A percentile compares a stretch with the other conserved stretches of the same genome.
phyloP scores from a whole-genome alignment of 2,329 filamentous ascomycete genomes.

The Fusarium chaquense region DNA sequence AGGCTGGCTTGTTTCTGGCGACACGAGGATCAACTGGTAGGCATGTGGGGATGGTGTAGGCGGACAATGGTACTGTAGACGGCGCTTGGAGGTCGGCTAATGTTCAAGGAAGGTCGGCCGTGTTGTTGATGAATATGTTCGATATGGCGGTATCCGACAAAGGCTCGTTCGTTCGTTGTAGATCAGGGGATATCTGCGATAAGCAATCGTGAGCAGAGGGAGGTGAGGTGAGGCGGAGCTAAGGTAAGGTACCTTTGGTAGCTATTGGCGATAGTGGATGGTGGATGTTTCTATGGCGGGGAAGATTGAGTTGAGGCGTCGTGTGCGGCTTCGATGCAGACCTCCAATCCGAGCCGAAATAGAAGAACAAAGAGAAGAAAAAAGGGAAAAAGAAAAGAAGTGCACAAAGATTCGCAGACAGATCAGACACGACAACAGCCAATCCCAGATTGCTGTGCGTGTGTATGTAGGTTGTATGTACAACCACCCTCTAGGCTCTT shows the following conservation, averaged over 20 bases:
- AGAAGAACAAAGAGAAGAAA: conserved; percentile 5
- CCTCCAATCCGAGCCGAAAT: conserved; percentile 36
- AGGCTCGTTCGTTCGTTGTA: conserved; percentile 1
- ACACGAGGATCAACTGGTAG: conserved; percentile 48
- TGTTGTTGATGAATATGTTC: conserved; percentile 21
- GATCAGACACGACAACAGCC: conserved; percentile 28
- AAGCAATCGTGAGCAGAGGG: conserved; percentile 38
- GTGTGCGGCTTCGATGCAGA: conserved; percentile 38
- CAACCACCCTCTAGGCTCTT: conserved; percentile 15
- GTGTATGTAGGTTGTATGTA: conserved; percentile 20
- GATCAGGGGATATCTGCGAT: conserved; percentile 28
- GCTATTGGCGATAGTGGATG: conserved; percentile 39
- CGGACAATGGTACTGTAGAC: conserved; percentile 42
- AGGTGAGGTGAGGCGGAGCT: conserved; percentile 35
- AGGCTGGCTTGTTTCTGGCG: conserved; percentile 45
- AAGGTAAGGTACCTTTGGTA: conserved; percentile 34
- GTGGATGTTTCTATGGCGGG: conserved; percentile 28
- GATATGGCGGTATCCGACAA: conserved; percentile 19
- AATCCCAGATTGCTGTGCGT: conserved; percentile 30
- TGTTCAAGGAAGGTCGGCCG: conserved; percentile 24
- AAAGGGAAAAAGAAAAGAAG: conserved; percentile 13
- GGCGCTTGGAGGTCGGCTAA: conserved; percentile 41
- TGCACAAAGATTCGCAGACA: conserved; percentile 25
- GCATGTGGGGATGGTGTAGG: conserved; percentile 48
- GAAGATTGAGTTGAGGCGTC: conserved; percentile 41